These are phyloP conservation scores for Chaetomium sp. DNA, from an alignment of 2,329 filamentous ascomycete genomes.

Conservation along the genomic window DNA sequence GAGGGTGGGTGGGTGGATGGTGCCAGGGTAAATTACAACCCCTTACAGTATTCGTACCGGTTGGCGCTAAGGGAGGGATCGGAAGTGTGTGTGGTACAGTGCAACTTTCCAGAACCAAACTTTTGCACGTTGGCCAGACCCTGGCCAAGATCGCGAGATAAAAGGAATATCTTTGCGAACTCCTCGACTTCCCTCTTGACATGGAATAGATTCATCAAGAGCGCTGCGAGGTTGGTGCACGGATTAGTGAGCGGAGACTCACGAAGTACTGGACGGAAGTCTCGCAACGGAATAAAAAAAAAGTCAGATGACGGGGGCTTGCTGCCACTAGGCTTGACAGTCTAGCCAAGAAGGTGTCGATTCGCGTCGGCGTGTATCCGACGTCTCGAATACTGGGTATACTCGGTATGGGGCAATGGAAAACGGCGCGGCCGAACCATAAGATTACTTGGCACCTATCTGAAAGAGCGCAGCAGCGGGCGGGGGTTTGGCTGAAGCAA, in stretches of 20 bases:
- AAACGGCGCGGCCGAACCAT: background rate
- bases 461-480: background rate
- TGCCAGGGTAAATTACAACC: slow-evolving; percentile 3
- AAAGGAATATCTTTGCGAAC: background rate
- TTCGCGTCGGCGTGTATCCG: background rate
- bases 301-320: background rate
- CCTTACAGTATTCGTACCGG: slow-evolving; percentile 5
- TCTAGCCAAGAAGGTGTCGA: too few species aligned
- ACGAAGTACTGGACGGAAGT: too few species aligned
- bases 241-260: too few species aligned
- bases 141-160: background rate
- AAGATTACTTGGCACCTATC: background rate
- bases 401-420: background rate
- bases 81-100: slow-evolving; percentile 1
- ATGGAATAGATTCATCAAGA: background rate
- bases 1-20: background rate
- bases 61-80: slow-evolving; percentile 3
- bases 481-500: background rate
- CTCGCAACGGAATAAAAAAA: background rate
- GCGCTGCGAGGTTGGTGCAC: background rate
- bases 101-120: background rate
- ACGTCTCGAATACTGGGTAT: background rate
- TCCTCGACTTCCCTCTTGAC: background rate
- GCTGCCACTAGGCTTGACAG: too few species aligned
- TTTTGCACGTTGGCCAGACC: background rate